Evolutionary conservation across 2,329 filamentous ascomycete species (phyloP).

Genomic region (Bimuria novae-zelandiae): DNA sequence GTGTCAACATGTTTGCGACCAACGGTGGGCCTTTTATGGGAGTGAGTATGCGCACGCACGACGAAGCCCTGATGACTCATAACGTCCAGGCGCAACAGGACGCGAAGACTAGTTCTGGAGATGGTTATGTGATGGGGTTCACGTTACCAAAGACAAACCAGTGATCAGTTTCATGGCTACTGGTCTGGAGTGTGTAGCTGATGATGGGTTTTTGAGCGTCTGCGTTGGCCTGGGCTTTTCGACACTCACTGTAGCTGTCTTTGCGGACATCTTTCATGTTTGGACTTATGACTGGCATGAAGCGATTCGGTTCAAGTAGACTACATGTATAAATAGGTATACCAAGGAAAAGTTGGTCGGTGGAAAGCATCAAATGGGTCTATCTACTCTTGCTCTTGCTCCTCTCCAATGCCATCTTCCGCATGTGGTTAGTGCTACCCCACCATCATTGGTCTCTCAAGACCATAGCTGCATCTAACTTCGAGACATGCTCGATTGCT

Average conservation of each 20-base stretch:
- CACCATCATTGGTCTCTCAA: neutral
- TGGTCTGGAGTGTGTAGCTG: neutral
- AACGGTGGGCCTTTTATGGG: constrained; percentile 46
- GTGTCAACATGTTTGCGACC: constrained; percentile 37
- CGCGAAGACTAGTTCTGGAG: constrained; percentile 26
- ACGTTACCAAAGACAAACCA: constrained; percentile 28
- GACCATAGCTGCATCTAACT: too few species aligned
- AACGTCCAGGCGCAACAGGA: constrained; percentile 26
- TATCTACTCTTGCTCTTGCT: too few species aligned
- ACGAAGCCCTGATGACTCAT: constrained; percentile 14
- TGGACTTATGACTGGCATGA: neutral
- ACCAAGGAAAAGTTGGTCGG: neutral
- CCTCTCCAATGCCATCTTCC: neutral
- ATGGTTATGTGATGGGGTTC: constrained; percentile 37
- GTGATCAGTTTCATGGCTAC: neutral
- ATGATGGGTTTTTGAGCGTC: neutral
- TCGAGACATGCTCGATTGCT: too few species aligned
- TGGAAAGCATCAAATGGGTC: neutral
- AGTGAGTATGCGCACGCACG: constrained; percentile 29
- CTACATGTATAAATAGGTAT: neutral
- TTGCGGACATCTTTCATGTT: neutral
- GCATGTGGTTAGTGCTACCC: neutral
- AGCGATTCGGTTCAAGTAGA: neutral
- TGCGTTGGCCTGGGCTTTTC: neutral
- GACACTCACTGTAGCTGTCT: neutral